Evolutionary conservation across 1,139 yeast genomes (phyloP).

Genomic region (Eremothecium cymbalariae): DNA sequence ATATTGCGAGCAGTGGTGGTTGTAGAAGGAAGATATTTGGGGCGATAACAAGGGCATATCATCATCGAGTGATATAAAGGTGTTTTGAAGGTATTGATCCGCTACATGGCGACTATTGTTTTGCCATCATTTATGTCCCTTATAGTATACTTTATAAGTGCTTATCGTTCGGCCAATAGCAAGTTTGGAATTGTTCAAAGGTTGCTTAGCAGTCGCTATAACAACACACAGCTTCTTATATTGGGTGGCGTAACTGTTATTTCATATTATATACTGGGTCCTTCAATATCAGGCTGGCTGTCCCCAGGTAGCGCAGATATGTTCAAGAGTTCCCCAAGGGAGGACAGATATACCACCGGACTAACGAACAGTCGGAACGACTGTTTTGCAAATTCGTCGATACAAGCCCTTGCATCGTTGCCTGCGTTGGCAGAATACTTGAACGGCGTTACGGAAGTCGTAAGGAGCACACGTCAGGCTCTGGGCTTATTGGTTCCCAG

Average conservation of each 20-base stretch:
- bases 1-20: too few species aligned
- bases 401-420: constrained; percentile 74
- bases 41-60: too few species aligned
- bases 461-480: too few species aligned
- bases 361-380: constrained; percentile 74
- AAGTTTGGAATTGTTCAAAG: too few species aligned
- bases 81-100: too few species aligned
- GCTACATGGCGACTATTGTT: background rate
- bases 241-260: constrained; percentile 24
- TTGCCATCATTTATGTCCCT: background rate
- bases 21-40: too few species aligned
- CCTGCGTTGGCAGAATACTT: constrained; percentile 59
- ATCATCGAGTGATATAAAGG: too few species aligned
- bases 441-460: too few species aligned
- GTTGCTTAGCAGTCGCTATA: too few species aligned
- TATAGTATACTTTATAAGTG: background rate
- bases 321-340: constrained; percentile 38
- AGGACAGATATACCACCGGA: constrained; percentile 77
- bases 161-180: background rate
- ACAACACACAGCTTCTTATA: too few species aligned
- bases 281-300: constrained; percentile 5
- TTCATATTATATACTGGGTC: constrained; percentile 8
- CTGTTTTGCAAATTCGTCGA: constrained; percentile 86
- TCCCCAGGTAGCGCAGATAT: constrained; percentile 7
- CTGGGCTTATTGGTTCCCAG: too few species aligned